phyloP scores from a whole-genome alignment of 2,329 filamentous ascomycete genomes.

The Colletotrichum sp. region DNA sequence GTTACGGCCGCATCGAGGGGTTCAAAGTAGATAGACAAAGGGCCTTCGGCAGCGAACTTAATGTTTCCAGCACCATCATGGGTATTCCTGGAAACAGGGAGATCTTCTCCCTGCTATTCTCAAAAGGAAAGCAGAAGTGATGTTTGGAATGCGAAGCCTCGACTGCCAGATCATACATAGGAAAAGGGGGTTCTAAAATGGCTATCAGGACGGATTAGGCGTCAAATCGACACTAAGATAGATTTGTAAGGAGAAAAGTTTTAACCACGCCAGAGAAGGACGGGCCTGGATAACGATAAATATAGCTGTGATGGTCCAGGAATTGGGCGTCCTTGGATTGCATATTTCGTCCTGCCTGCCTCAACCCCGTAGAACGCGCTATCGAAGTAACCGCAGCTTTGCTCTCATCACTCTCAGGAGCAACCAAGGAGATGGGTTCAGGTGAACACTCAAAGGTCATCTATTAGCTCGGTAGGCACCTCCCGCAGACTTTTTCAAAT shows the following conservation, averaged over 20 bases:
- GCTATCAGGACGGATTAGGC: not conserved
- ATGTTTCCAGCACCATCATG: not conserved
- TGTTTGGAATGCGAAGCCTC: fast-evolving
- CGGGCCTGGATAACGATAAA: not conserved
- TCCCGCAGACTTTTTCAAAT: fast-evolving
- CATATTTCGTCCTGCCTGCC: not conserved
- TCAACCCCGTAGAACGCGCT: not conserved
- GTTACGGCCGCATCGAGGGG: not conserved
- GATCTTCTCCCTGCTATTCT: fast-evolving
- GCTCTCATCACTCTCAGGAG: not conserved
- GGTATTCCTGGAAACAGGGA: not conserved
- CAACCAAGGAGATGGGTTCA: fast-evolving
- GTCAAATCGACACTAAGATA: not conserved
- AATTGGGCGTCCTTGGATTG: fast-evolving
- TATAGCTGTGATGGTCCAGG: not conserved
- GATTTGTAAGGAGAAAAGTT: fast-evolving
- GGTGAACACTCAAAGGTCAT: fast-evolving
- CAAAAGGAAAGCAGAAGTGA: not conserved
- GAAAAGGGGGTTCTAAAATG: fast-evolving
- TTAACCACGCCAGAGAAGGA: too few relatives aligned
- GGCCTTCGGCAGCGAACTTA: not conserved
- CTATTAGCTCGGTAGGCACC: fast-evolving
- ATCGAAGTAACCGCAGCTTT: not conserved
- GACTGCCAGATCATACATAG: fast-evolving
- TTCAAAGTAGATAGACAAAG: not conserved